Conservation (phyloP, 164 flowering plant genomes). For the Annona squamosa region DNA sequence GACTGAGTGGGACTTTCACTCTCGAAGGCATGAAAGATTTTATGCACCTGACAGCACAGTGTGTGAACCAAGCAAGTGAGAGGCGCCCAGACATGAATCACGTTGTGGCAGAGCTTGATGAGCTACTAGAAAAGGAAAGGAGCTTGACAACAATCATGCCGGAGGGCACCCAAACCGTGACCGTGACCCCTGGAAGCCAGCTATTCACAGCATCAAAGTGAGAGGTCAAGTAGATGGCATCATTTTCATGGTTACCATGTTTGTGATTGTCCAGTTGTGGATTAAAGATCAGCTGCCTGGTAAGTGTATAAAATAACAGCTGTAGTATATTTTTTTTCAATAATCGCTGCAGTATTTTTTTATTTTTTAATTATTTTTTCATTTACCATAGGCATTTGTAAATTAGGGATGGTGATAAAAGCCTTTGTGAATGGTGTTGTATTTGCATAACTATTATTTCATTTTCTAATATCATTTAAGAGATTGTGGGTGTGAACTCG, state of each 20-base stretch:
- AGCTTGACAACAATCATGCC: slow-evolving; percentile 76
- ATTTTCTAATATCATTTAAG: slow-evolving; percentile 30
- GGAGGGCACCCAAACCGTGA: slow-evolving; percentile 70
- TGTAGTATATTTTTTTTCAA: slow-evolving; percentile 10
- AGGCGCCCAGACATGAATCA: slow-evolving; percentile 63
- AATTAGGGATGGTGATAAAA: too few species aligned
- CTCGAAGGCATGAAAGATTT: slow-evolving; percentile 71
- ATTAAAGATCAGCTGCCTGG: slow-evolving; percentile 50
- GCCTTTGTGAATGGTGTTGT: neutral
- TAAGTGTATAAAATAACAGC: slow-evolving; percentile 78
- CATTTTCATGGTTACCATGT: slow-evolving; percentile 23
- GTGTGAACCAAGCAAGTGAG: slow-evolving; percentile 61
- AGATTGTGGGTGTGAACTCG: slow-evolving; percentile 17
- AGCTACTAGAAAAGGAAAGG: slow-evolving; percentile 66
- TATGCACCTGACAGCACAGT: slow-evolving; percentile 39
- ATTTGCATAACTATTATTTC: slow-evolving; percentile 10
- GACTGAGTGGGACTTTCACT: slow-evolving; percentile 63
- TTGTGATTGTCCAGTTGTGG: slow-evolving; percentile 15
- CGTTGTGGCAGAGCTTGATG: slow-evolving; percentile 61
- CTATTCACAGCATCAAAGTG: slow-evolving; percentile 53
- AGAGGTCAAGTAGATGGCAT: slow-evolving; percentile 5
- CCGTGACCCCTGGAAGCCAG: slow-evolving; percentile 76
- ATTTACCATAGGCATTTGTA: neutral
- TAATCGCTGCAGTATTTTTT: slow-evolving; percentile 15
- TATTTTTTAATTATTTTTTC: neutral